Percentiles rank a stretch among this genome's conserved stretches.
phyloP scores from a whole-genome alignment of 2,329 filamentous ascomycete genomes.

The Annulohypoxylon truncatum region DNA sequence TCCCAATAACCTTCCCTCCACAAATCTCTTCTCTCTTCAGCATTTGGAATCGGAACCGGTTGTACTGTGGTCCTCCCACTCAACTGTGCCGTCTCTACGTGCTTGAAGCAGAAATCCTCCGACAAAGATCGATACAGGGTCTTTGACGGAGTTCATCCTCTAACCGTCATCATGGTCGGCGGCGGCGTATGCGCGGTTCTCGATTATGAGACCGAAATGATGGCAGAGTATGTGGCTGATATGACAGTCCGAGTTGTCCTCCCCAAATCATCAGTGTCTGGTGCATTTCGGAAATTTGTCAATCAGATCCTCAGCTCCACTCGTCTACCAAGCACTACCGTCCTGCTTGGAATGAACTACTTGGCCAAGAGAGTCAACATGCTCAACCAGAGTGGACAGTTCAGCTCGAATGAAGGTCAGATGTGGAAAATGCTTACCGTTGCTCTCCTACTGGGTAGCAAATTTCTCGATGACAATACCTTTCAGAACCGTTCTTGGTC shows the following conservation, averaged over 20 bases:
- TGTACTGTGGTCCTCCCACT: slow-evolving; percentile 43
- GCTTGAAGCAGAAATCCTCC: slow-evolving; percentile 56
- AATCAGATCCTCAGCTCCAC: slow-evolving; percentile 91
- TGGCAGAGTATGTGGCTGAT: slow-evolving; percentile 94
- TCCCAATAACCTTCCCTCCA: slow-evolving; percentile 43
- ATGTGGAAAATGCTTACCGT: slow-evolving; percentile 91
- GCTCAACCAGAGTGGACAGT: slow-evolving; percentile 68
- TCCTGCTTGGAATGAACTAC: slow-evolving; percentile 90
- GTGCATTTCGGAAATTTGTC: slow-evolving; percentile 90
- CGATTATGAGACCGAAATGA: slow-evolving; percentile 96
- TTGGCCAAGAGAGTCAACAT: slow-evolving; percentile 84
- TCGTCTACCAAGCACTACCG: slow-evolving; percentile 88
- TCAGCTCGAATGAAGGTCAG: slow-evolving; percentile 73
- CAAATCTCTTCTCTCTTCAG: slow-evolving; percentile 51
- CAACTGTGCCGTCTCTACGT: slow-evolving; percentile 51
- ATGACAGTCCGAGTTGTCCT: slow-evolving; percentile 76
- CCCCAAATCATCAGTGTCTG: slow-evolving; percentile 66
- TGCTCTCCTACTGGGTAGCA: slow-evolving; percentile 87
- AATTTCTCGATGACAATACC: slow-evolving; percentile 96
- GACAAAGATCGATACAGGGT: slow-evolving; percentile 48
- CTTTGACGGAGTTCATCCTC: slow-evolving; percentile 45
- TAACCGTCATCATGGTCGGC: slow-evolving; percentile 65
- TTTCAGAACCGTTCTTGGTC: slow-evolving; percentile 98
- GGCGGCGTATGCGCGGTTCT: slow-evolving; percentile 93
- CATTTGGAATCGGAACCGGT: slow-evolving; percentile 51